A percentile compares a stretch with the other conserved stretches of the same genome.
These are phyloP conservation scores for Penicillium janthinellum DNA, from an alignment of 2,329 filamentous ascomycete genomes.

Conservation along the genomic window DNA sequence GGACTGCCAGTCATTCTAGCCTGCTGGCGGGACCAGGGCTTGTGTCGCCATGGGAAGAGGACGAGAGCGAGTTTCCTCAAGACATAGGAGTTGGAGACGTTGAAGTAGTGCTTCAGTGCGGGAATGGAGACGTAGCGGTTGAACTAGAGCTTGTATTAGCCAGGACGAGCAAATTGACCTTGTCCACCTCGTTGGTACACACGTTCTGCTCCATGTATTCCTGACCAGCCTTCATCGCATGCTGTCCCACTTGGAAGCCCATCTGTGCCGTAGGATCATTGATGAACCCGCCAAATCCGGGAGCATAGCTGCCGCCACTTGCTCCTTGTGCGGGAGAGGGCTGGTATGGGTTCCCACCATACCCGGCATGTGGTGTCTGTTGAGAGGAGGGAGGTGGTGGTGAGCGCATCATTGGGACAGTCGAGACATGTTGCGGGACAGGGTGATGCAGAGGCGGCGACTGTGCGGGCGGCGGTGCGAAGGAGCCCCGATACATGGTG, in stretches of 20 bases:
- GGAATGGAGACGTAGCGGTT: conserved; percentile 88
- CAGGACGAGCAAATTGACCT: background rate
- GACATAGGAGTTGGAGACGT: conserved; percentile 97
- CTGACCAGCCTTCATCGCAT: conserved; percentile 85
- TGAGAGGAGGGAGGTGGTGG: conserved; percentile 79
- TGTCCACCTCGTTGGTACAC: conserved; percentile 36
- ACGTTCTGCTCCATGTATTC: conserved; percentile 97
- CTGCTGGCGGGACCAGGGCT: conserved; percentile 94
- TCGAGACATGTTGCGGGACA: conserved; percentile 96
- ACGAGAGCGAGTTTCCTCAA: conserved; percentile 90
- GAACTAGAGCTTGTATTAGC: conserved; percentile 51
- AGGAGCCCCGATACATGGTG: conserved; percentile 81
- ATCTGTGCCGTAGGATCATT: conserved; percentile 94
- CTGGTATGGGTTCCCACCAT: conserved; percentile 53
- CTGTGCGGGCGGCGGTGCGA: conserved; percentile 71
- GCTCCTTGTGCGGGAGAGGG: conserved; percentile 46
- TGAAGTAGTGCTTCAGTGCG: conserved; percentile 97
- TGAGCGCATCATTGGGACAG: conserved; percentile 93
- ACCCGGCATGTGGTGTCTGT: conserved; percentile 60
- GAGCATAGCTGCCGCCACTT: conserved; percentile 46
- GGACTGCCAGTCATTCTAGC: conserved; percentile 50
- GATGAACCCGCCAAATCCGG: conserved; percentile 87
- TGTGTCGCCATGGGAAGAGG: conserved; percentile 95
- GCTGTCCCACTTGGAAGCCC: conserved; percentile 91
- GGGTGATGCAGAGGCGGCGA: conserved; percentile 96